Conservation (phyloP, 169 alveolate species). For the Cystoisospora suis region DNA sequence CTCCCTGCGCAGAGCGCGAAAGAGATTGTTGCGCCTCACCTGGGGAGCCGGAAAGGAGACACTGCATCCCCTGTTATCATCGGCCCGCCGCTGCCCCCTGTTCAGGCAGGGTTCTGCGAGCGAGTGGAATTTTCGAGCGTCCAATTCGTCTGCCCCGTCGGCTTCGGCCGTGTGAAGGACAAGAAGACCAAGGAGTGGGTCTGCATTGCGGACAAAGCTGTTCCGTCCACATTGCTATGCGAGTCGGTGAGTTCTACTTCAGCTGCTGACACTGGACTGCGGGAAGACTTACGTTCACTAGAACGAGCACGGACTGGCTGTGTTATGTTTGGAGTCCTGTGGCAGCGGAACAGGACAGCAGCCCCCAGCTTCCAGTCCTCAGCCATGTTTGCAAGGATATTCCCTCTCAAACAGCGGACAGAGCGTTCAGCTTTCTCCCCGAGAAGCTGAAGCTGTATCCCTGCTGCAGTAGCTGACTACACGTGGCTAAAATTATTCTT, state of each 20-base stretch:
- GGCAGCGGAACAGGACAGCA: too few species aligned
- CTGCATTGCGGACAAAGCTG: not conserved
- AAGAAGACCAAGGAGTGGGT: constrained; percentile 32
- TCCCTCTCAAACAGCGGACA: too few species aligned
- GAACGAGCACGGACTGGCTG: too few species aligned
- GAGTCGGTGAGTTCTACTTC: not conserved
- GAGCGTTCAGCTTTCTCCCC: too few species aligned
- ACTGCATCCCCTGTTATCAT: not conserved
- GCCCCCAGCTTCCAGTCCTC: too few species aligned
- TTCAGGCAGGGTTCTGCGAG: constrained; percentile 18
- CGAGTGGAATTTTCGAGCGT: not conserved
- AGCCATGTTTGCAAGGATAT: too few species aligned
- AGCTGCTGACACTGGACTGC: too few species aligned
- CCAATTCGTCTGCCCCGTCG: constrained; percentile 11
- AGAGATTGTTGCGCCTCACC: constrained; percentile 7
- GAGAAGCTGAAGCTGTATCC: too few species aligned
- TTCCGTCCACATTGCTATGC: not conserved
- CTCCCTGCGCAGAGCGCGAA: constrained; percentile 17
- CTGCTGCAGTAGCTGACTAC: too few species aligned
- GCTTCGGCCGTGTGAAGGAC: not conserved
- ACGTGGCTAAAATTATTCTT: too few species aligned
- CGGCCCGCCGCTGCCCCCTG: constrained; percentile 9
- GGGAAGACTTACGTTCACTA: too few species aligned
- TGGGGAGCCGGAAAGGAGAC: not conserved
- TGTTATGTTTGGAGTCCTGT: too few species aligned